Conservation (phyloP, 768 basidiomycete genomes). For the Russula virescens region DNA sequence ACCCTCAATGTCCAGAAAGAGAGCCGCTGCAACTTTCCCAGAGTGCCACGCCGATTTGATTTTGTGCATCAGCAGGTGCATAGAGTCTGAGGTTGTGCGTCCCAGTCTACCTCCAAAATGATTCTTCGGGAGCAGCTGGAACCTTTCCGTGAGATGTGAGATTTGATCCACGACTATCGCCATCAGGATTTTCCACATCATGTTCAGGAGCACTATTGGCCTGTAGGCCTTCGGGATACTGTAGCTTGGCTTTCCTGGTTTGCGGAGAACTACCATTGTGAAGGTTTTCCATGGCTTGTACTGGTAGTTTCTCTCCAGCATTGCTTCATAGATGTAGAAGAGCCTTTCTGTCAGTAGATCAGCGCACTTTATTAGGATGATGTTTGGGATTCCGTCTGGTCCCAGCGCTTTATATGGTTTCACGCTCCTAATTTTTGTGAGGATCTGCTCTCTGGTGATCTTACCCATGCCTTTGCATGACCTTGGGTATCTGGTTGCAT, state of each 20-base stretch:
- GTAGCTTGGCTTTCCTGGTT: conserved; percentile 18
- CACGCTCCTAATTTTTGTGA: accelerated
- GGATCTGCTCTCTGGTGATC: neutral
- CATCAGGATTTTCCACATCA: conserved; percentile 1
- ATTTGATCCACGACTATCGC: neutral
- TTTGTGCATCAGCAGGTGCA: conserved; percentile 26
- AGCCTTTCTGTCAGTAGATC: neutral
- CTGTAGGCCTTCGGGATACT: neutral
- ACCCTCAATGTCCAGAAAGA: neutral
- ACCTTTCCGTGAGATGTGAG: neutral
- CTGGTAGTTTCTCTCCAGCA: accelerated
- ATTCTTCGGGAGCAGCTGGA: conserved; percentile 12
- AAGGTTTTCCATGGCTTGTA: neutral
- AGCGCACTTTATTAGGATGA: neutral
- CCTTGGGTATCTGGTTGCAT: conserved; percentile 18
- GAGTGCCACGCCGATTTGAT: conserved; percentile 27
- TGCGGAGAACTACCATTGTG: neutral
- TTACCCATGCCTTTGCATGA: neutral
- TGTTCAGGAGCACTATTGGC: neutral
- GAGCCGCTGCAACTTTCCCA: conserved; percentile 9
- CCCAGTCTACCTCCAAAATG: conserved; percentile 19
- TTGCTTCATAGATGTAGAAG: neutral
- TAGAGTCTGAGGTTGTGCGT: conserved; percentile 27
- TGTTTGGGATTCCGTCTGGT: neutral
- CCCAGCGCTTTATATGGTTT: neutral